Percentiles rank a stretch among this genome's conserved stretches.
Evolutionary conservation across 257 asterid species (phyloP).

Genomic region (Petunia axillaris): DNA sequence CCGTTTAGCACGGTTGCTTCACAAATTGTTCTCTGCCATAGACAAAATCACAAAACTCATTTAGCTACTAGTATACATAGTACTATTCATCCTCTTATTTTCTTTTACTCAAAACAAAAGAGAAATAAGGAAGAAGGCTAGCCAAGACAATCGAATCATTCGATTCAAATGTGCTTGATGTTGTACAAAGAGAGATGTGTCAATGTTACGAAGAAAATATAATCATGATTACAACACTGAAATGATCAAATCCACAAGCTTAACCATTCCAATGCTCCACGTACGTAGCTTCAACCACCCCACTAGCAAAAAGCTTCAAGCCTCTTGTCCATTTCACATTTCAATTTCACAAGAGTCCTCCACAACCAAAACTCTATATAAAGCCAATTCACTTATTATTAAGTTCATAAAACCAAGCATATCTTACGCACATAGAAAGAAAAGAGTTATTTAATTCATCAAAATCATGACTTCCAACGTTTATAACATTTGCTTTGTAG

Average conservation of each 20-base stretch:
- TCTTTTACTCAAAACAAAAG: not conserved
- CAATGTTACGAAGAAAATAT: not conserved
- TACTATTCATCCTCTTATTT: not conserved
- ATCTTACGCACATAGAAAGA: not conserved
- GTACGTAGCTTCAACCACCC: constrained; percentile 31
- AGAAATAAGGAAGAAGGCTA: too few relatives aligned
- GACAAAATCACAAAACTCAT: not conserved
- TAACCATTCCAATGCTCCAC: constrained; percentile 19
- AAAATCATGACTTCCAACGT: constrained; percentile 30
- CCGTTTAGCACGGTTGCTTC: not conserved
- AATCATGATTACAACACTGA: not conserved
- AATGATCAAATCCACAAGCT: constrained; percentile 10
- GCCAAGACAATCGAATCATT: too few relatives aligned
- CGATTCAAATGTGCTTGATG: too few relatives aligned
- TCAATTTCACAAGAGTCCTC: not conserved
- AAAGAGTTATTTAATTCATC: not conserved
- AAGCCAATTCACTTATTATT: not conserved
- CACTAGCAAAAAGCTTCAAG: constrained; percentile 17
- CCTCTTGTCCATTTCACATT: constrained; percentile 25
- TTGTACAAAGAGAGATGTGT: not conserved
- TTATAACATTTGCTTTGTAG: not conserved
- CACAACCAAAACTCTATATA: constrained; percentile 22
- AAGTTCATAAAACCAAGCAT: not conserved
- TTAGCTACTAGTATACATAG: not conserved
- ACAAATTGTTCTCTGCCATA: not conserved